These are phyloP conservation scores for Phoma sp. DNA, from an alignment of 2,329 filamentous ascomycete genomes.

Conservation along the genomic window DNA sequence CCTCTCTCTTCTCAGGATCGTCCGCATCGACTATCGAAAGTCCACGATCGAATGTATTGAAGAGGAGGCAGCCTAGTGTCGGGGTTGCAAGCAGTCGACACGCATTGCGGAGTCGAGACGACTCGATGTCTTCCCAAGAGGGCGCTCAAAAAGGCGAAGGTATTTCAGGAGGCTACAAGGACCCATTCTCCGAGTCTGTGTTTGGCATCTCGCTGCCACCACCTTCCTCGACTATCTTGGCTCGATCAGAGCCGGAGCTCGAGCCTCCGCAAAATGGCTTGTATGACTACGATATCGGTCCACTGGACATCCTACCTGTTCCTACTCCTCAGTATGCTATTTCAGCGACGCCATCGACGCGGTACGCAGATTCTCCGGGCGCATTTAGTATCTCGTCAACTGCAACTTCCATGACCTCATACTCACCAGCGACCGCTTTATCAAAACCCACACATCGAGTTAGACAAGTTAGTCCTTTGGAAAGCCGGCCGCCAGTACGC, in stretches of 20 bases:
- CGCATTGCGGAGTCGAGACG: slow-evolving; percentile 38
- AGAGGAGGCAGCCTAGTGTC: slow-evolving; percentile 54
- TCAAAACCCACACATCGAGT: slow-evolving; percentile 53
- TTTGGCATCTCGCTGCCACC: slow-evolving; percentile 52
- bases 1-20: slow-evolving; percentile 57
- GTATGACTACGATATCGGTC: slow-evolving; percentile 57
- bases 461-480: slow-evolving; percentile 63
- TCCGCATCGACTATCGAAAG: slow-evolving; percentile 56
- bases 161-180: slow-evolving; percentile 44
- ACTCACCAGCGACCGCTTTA: slow-evolving; percentile 68
- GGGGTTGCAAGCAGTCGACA: slow-evolving; percentile 41
- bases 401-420: slow-evolving; percentile 77
- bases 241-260: slow-evolving; percentile 34
- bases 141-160: slow-evolving; percentile 32
- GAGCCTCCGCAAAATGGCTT: slow-evolving; percentile 30
- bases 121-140: slow-evolving; percentile 45
- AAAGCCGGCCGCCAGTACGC: slow-evolving; percentile 66
- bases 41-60: slow-evolving; percentile 52
- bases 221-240: slow-evolving; percentile 40
- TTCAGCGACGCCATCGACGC: slow-evolving; percentile 75
- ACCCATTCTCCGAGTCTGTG: slow-evolving; percentile 52
- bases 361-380: slow-evolving; percentile 75
- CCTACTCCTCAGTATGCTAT: slow-evolving; percentile 70
- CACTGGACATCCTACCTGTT: slow-evolving; percentile 70
- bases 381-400: slow-evolving; percentile 79